Base-by-base conservation (phyloP, 148 eudicot species). In the Rhododendron griersonianum region DNA sequence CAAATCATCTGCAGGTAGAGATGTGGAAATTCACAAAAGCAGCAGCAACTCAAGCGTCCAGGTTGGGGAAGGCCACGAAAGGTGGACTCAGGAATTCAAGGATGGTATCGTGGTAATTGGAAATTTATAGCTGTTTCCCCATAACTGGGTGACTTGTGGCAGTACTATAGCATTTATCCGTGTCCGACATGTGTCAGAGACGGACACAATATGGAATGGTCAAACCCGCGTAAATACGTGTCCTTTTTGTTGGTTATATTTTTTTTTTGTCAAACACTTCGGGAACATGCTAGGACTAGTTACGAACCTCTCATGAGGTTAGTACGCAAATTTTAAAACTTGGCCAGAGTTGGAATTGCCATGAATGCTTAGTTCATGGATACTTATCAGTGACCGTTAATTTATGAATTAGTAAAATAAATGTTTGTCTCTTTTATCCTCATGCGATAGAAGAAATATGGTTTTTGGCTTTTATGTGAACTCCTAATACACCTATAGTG, bases 61-160 rank as follows among this genome's bases (percentile, higher is more conserved):
- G 84, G 45, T 10, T 45, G 76, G 25, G 50, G 84, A 85, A 85
- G 83, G 79, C 63, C 67, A 48, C 16, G 76, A 44, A 85, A 85
- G 50, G 48, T 85, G 84, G 78, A 80, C 87, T 65, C 59, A 8
- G 18, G 47, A 80, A 80, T 63, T 65, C 48, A 47, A 65, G 35
- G 50, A 25, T 21, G n/a, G 33, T 33, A 39, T 45, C 39, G 21
- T 47, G 78, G 84, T 65, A 85, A 80, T 51, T 67, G 21, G 48
- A 80, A 74, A 21, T 84, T 84, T 76, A 45, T 79, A 55, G 61
- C 19, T 55, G 21, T 55, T 55, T 51, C 11, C 4, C 19, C 61
- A 3, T 16, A 11, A 55, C 21, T 55, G 0, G 61, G 61, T 18
- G 57, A 14, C 16, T 51, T 51, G 30, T 65, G 30, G 74, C 35